Base-by-base conservation (phyloP, 805 yeast species). In the Clavispora vitiphila region DNA sequence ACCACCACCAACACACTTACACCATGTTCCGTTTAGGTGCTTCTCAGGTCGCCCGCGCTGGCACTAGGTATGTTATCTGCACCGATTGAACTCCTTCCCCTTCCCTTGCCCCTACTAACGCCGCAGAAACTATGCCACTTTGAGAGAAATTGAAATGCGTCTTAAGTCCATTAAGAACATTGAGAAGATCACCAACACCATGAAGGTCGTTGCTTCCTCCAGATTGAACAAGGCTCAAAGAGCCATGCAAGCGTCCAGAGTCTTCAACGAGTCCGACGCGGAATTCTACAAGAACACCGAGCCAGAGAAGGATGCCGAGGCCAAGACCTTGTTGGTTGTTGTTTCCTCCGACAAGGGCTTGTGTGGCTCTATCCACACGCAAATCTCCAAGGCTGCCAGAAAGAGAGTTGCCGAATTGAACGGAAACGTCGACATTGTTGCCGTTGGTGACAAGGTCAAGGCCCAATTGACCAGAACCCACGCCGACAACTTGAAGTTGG, bases 121-220 rank as follows among this genome's bases (percentile, higher is more conserved):
- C 20, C 20, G 31, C 49, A 86, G 96, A 84, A 83, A 82, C 77
- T 91, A 88, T 77, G 99, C 99, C 61, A 93, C 99, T 57, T 79
- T 93, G 67, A 91, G 97, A 76, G 99, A 93, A 73, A 95, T 93
- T 63, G 99, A 93, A 77, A 85, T 80, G 70, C 95, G 99, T 77
- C 81, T 93, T 65, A 93, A 93, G 77, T 88, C 97, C 53, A 93
- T 93, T 69, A 93, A 91, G 78, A 93, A 93, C 80, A 91, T 93
- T 69, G 97, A 93, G 76, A 93, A 93, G 78, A 93, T 93, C 75
- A 93, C 99, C 74, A 93, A 93, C 75, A 93, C 99, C 70, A 93
- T 93, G 98, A 93, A 90, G 78, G 84, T 93, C 72, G 99, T 93
- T 61, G 99, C 99, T 32, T 91, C 98, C 32, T 93, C 99, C 57